Evolutionary conservation across 2,329 filamentous ascomycete species (phyloP).

Genomic region (Leptographium galeiforme): DNA sequence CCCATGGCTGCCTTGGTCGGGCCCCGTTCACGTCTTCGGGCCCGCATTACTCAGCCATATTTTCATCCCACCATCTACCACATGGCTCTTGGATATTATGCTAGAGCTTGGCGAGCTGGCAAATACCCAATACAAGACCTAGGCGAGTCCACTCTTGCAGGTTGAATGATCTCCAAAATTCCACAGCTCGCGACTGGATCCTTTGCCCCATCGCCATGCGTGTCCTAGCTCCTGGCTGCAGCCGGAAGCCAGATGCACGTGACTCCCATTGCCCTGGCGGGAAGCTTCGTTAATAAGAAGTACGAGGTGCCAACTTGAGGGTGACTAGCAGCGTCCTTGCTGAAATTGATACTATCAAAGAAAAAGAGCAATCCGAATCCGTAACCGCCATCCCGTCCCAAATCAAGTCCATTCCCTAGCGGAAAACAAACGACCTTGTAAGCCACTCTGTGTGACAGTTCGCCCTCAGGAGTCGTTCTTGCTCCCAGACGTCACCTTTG

Average conservation of each 20-base stretch:
- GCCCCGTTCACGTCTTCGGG: background rate
- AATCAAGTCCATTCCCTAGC: background rate
- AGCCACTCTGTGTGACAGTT: background rate
- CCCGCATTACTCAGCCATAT: background rate
- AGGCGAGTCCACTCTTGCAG: too few species aligned
- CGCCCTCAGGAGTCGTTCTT: constrained; percentile 5
- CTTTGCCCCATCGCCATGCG: too few species aligned
- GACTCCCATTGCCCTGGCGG: background rate
- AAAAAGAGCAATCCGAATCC: background rate
- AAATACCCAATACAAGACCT: too few species aligned
- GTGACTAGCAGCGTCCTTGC: background rate
- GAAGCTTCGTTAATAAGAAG: background rate
- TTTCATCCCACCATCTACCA: background rate
- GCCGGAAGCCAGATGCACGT: too few species aligned
- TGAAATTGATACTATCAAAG: background rate
- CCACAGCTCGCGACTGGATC: too few species aligned
- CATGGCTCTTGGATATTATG: too few species aligned
- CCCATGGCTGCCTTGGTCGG: constrained; percentile 10
- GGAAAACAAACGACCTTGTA: background rate
- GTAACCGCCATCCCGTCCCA: background rate
- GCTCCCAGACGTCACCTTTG: constrained; percentile 62
- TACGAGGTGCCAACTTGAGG: too few species aligned
- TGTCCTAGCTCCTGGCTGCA: too few species aligned
- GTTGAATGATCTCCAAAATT: too few species aligned
- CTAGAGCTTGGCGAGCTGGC: too few species aligned